Evolutionary conservation across 2,329 filamentous ascomycete genomes (phyloP).

Genomic region (Tolypocladium endophyticum): DNA sequence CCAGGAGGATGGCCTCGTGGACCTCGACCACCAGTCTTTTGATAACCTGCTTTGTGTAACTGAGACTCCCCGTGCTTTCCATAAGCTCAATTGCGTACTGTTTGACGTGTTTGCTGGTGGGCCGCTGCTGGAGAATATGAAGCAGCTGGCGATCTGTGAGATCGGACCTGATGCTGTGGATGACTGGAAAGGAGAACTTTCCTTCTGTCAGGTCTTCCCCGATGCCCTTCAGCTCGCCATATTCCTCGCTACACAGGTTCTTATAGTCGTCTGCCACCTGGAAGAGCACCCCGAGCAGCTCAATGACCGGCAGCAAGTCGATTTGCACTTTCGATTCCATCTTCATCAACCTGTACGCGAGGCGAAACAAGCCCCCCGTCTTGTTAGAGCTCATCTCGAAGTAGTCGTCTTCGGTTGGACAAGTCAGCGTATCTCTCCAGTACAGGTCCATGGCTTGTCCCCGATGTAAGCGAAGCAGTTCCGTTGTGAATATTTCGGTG

Average conservation of each 20-base stretch:
- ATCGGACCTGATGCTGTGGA: slow-evolving; percentile 78
- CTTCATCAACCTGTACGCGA: slow-evolving; percentile 83
- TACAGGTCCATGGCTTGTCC: slow-evolving; percentile 87
- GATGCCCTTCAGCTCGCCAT: slow-evolving; percentile 81
- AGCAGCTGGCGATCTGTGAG: slow-evolving; percentile 71
- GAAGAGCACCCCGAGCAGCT: too few species aligned
- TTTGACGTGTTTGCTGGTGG: slow-evolving; percentile 78
- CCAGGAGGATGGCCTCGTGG: too few species aligned
- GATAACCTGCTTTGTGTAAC: too few species aligned
- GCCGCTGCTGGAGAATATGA: slow-evolving; percentile 88
- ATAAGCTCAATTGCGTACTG: slow-evolving; percentile 83
- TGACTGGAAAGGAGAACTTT: slow-evolving; percentile 93
- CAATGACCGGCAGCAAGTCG: too few species aligned
- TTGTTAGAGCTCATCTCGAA: slow-evolving; percentile 89
- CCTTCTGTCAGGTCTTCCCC: slow-evolving; percentile 94
- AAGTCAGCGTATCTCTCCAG: slow-evolving; percentile 77
- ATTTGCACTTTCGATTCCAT: slow-evolving; percentile 60
- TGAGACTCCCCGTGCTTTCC: slow-evolving; percentile 81
- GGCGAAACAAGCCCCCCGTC: slow-evolving; percentile 74
- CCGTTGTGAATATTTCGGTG: slow-evolving; percentile 58
- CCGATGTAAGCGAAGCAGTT: slow-evolving; percentile 73
- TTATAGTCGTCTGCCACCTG: slow-evolving; percentile 96
- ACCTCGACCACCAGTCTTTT: too few species aligned
- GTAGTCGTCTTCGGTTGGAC: slow-evolving; percentile 79
- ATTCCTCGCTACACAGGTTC: slow-evolving; percentile 66